Evolutionary conservation across 2,329 filamentous ascomycete genomes (phyloP).

Genomic region (Cladosporium halotolerans): DNA sequence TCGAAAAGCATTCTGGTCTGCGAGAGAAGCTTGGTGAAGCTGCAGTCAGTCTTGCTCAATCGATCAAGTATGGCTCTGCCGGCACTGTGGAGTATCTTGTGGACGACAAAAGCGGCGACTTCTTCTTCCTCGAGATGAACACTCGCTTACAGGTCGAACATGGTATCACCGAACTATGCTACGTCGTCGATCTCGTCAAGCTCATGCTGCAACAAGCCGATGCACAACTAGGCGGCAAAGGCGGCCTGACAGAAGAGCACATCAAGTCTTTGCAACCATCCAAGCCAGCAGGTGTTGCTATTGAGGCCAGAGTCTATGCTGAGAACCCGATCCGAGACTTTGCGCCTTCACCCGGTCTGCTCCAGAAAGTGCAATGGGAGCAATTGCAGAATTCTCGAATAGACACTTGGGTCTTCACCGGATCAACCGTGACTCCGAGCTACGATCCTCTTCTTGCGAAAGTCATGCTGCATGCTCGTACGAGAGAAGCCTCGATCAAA

Average conservation of each 20-base stretch:
- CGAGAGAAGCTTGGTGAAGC: slow-evolving; percentile 57
- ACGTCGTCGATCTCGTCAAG: slow-evolving; percentile 48
- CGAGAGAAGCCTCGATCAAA: slow-evolving; percentile 38
- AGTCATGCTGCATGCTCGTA: slow-evolving; percentile 48
- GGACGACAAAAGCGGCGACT: slow-evolving; percentile 72
- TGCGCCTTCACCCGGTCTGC: slow-evolving; percentile 52
- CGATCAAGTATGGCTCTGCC: slow-evolving; percentile 67
- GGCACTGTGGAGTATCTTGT: slow-evolving; percentile 89
- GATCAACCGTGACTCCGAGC: slow-evolving; percentile 50
- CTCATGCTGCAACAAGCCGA: slow-evolving; percentile 53
- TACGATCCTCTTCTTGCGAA: slow-evolving; percentile 41
- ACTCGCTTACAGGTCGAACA: slow-evolving; percentile 55
- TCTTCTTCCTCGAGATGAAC: slow-evolving; percentile 62
- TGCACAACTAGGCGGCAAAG: slow-evolving; percentile 40
- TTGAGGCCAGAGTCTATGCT: slow-evolving; percentile 51
- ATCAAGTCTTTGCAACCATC: slow-evolving; percentile 39
- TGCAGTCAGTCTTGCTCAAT: slow-evolving; percentile 60
- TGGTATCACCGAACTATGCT: slow-evolving; percentile 52
- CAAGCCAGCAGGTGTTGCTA: slow-evolving; percentile 42
- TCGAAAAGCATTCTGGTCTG: slow-evolving; percentile 46
- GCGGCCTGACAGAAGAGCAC: slow-evolving; percentile 37
- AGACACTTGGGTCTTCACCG: slow-evolving; percentile 58
- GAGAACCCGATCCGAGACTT: slow-evolving; percentile 55
- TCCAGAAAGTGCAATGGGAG: slow-evolving; percentile 52
- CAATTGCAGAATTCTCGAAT: slow-evolving; percentile 47